Percentiles rank a stretch among this genome's conserved stretches.
These are phyloP conservation scores for Syzygium aromaticum DNA, from an alignment of 345 rosid species.

Conservation along the genomic window DNA sequence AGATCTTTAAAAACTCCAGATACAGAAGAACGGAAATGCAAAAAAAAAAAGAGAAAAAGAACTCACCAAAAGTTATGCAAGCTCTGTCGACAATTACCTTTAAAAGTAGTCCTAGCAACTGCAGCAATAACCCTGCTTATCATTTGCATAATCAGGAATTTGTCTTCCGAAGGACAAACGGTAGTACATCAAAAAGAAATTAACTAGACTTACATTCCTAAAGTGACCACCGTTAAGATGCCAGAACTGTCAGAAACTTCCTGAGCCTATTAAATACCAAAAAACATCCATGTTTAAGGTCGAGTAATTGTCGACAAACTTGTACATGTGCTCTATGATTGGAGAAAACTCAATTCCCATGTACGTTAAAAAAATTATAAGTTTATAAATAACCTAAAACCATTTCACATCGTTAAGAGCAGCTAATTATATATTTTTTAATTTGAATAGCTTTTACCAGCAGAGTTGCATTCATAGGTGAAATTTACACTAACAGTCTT, in stretches of 20 bases:
- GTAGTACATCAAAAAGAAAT: constrained; percentile 2
- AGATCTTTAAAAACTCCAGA: not conserved
- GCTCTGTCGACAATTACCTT: constrained; percentile 78
- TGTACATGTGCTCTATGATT: not conserved
- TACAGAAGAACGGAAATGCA: not conserved
- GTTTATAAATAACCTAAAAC: not conserved
- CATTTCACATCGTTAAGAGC: not conserved
- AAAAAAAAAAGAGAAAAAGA: not conserved
- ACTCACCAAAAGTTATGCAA: constrained; percentile 83
- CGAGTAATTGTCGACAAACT: not conserved
- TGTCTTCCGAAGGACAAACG: not conserved
- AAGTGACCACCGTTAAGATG: constrained; percentile 79
- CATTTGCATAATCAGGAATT: not conserved
- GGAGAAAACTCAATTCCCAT: not conserved
- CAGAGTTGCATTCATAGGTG: not conserved
- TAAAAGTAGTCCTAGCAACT: constrained; percentile 73
- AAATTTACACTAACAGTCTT: not conserved
- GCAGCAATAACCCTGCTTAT: no score
- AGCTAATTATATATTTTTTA: not conserved
- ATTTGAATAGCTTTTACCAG: not conserved
- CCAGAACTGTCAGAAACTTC: constrained; percentile 77
- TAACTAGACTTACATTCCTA: constrained; percentile 68
- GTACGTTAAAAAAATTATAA: not conserved
- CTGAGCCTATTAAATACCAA: constrained; percentile 52
- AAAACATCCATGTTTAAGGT: not conserved